Base-by-base conservation (phyloP, 140 eudicot species). In the Anethum foeniculum region DNA sequence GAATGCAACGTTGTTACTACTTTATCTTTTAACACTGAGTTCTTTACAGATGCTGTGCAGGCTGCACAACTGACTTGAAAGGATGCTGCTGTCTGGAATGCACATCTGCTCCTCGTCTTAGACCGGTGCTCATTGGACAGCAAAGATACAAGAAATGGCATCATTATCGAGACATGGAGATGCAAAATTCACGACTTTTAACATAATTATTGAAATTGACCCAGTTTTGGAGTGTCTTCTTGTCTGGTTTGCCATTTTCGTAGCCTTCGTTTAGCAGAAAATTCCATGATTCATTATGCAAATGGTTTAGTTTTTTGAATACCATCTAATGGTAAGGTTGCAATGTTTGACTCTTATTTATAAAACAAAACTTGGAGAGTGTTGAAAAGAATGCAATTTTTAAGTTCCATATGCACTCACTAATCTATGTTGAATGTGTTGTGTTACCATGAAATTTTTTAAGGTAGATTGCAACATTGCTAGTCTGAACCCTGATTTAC, bases 91-190 rank as follows among this genome's bases (percentile, higher is more conserved):
- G 88, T 52, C n/a, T 79, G 25, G 28, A 85, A 3, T 94, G 99
- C 87, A 89, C 90, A 44, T 85, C 89, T 81, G 98, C 97, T 41
- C 82, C 87, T 77, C 88, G 98, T 56, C 88, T 90, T 71, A 89
- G 98, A 81, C 98, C 97, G 13, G 87, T 88, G 77, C 88, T 92
- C 19, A 83, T 86, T 0, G 93, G 94, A 28, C 87, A 86, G 19
- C 86, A 88, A 82, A 89, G 97, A 86, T 94, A 94, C 83, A 81
- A 92, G 77, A 94, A 94, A 86, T 94, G 98, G 98, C 98, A 94
- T 77, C 81, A 88, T 41, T 92, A 94, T 51, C 90, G 98, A 74
- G 96, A 88, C 77, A 28, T 71, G 56, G 83, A 82, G 81, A 65
- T 80, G 69, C 86, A 80, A 47, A 80, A 41, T 80, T 71, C 76